phyloP scores from a whole-genome alignment of 2,329 filamentous ascomycete genomes.

The Cephalotrichum gorgonifer region DNA sequence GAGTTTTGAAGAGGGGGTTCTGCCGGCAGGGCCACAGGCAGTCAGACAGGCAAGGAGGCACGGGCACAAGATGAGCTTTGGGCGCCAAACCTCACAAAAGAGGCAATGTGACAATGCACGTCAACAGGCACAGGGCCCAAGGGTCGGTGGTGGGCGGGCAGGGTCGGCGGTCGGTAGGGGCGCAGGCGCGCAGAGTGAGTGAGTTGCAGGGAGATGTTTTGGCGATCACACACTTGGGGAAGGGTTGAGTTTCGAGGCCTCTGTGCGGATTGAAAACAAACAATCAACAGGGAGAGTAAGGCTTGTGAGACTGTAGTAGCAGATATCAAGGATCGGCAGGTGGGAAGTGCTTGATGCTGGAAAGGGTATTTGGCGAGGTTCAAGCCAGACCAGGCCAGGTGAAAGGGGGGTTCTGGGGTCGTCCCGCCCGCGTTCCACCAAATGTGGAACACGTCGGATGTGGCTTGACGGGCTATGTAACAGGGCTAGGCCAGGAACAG shows the following conservation, averaged over 20 bases:
- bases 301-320: background rate
- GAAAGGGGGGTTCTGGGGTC: constrained; percentile 1
- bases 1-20: background rate
- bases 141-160: background rate
- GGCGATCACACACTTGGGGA: constrained; percentile 5
- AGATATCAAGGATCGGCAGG: background rate
- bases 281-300: constrained; percentile 3
- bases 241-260: constrained; percentile 1
- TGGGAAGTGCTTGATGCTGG: background rate
- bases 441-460: background rate
- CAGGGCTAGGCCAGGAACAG: background rate
- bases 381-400: background rate
- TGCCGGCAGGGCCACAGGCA: background rate
- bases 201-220: constrained; percentile 1
- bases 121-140: background rate
- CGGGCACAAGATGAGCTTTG: constrained; percentile 1
- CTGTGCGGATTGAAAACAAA: no score
- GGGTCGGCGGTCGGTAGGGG: no score
- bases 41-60: background rate
- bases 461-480: background rate
- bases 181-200: no score
- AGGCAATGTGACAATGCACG: constrained; percentile 1
- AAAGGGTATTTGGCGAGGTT: background rate
- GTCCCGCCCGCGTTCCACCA: background rate
- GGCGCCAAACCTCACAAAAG: constrained; percentile 5